Evolutionary conservation across 2,329 filamentous ascomycete species (phyloP).

Genomic region (Talaromyces albobiverticillius): DNA sequence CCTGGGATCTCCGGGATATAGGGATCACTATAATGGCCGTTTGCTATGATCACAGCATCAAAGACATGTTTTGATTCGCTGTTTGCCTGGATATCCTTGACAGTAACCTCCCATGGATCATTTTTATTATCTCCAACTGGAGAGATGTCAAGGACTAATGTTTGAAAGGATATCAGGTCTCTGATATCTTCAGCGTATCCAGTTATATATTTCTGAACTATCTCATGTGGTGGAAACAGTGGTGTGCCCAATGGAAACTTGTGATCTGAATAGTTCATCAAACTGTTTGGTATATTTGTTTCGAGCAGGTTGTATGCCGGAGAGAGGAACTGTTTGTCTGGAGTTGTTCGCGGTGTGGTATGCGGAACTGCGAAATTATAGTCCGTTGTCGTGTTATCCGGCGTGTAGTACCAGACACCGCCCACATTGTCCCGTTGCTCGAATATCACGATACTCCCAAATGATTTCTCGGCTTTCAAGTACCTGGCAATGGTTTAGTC

Average conservation of each 20-base stretch:
- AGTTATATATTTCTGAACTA: slow-evolving; percentile 71
- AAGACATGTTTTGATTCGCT: slow-evolving; percentile 50
- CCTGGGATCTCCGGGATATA: slow-evolving; percentile 63
- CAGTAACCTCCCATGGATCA: slow-evolving; percentile 59
- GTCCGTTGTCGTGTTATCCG: slow-evolving; percentile 9
- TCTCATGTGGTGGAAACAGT: slow-evolving; percentile 70
- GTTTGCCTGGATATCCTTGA: slow-evolving; percentile 49
- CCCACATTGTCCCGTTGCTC: slow-evolving; percentile 77
- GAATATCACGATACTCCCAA: slow-evolving; percentile 70
- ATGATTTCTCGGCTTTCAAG: slow-evolving; percentile 67
- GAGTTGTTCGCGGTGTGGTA: slow-evolving; percentile 58
- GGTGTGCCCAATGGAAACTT: slow-evolving; percentile 62
- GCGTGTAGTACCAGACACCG: slow-evolving; percentile 81
- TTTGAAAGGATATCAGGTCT: slow-evolving; percentile 66
- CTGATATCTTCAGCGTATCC: slow-evolving; percentile 68
- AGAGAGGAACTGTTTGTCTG: slow-evolving; percentile 70
- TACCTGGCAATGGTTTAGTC: slow-evolving; percentile 65
- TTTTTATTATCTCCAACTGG: slow-evolving; percentile 30
- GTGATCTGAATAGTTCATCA: slow-evolving; percentile 78
- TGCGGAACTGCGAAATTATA: slow-evolving; percentile 57
- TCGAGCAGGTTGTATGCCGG: slow-evolving; percentile 80
- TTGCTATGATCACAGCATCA: slow-evolving; percentile 73
- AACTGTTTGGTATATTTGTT: slow-evolving; percentile 76
- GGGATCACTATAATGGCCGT: slow-evolving; percentile 70
- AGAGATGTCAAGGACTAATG: slow-evolving; percentile 61